Evolutionary conservation across 495 filamentous ascomycete genomes (phyloP).

Genomic region (Hyaloscypha variabilis): DNA sequence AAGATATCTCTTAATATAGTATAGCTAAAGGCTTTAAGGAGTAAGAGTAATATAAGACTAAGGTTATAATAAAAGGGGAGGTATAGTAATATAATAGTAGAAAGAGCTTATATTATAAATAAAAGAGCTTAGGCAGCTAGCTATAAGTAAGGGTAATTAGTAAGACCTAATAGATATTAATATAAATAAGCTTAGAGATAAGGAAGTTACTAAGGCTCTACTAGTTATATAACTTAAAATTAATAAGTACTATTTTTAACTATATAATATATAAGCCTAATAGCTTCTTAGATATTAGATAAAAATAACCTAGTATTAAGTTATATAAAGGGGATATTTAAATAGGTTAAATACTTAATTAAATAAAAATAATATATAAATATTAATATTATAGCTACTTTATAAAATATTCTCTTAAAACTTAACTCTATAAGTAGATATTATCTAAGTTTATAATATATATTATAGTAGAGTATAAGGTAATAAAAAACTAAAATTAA

Average conservation of each 20-base stretch:
- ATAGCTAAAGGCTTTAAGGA: conserved; percentile 4
- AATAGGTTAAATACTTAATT: too few relatives aligned
- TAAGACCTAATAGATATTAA: conserved; percentile 17
- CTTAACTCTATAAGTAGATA: too few relatives aligned
- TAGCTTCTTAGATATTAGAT: too few relatives aligned
- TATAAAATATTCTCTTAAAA: too few relatives aligned
- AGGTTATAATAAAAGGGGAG: background rate
- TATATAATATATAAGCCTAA: conserved; percentile 17
- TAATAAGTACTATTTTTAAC: conserved; percentile 15
- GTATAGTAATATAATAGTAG: background rate
- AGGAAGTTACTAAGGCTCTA: conserved; percentile 25
- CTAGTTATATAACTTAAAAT: conserved; percentile 14
- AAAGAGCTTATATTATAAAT: conserved; percentile 5
- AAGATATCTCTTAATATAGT: too few relatives aligned
- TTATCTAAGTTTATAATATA: too few relatives aligned
- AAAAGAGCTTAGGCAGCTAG: conserved; percentile 19
- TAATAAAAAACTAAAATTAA: too few relatives aligned
- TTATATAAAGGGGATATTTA: too few relatives aligned
- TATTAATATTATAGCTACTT: too few relatives aligned
- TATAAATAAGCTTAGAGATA: conserved; percentile 6
- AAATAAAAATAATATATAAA: too few relatives aligned
- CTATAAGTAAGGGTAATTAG: conserved; percentile 24
- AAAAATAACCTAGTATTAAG: too few relatives aligned
- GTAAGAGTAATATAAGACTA: conserved; percentile 11
- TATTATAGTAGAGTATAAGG: too few relatives aligned